Base-by-base conservation (phyloP, 768 basidiomycete genomes). In the Termitomyces heimii region DNA sequence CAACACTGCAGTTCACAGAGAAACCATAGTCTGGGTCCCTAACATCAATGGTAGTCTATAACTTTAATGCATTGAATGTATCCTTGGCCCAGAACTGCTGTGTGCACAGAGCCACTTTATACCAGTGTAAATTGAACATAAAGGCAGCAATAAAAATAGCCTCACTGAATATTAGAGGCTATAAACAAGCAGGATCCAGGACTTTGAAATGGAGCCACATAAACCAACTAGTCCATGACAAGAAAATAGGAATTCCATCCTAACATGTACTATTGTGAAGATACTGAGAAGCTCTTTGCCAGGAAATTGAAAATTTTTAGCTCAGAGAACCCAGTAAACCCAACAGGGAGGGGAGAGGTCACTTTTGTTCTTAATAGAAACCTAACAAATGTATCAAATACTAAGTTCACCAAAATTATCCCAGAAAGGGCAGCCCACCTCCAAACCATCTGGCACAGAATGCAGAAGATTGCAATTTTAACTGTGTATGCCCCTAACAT, bases 141-240 rank as follows among this genome's bases (percentile, higher is more conserved):
- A 58, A 58, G 34, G 44, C 57, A 5, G 51, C 57, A 4, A 58
- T 58, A 2, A 24, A 34, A 16, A 28, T 53, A 3, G 57, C 57
- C 6, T 53, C 51, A 10, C 24, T 58, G 2, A 53, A 58, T n/a
- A 58, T 58, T 14, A 10, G 40, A 24, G 35, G 57, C 1, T 58
- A 53, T 29, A 32, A 12, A 3, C 18, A 39, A 6, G n/a, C 39
- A 9, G 18, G 16, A 1, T 0, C 0, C 14, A 4, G 46, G 2
- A 4, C 7, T 0, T 42, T 26, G 0, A 58, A 58, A 32, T 58
- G 45, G 57, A 10, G 28, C 28, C 51, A 53, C 12, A 26, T 58
- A 4, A 58, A 58, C 20, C 52, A 58, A n/a, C 18, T 58, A n/a
- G 32, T 58, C 0, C 29, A 34, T 3, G 14, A 58, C 2, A 58